phyloP scores from a whole-genome alignment of 202 grass and related monocot genomes.

The Brachypodium distachyon region DNA sequence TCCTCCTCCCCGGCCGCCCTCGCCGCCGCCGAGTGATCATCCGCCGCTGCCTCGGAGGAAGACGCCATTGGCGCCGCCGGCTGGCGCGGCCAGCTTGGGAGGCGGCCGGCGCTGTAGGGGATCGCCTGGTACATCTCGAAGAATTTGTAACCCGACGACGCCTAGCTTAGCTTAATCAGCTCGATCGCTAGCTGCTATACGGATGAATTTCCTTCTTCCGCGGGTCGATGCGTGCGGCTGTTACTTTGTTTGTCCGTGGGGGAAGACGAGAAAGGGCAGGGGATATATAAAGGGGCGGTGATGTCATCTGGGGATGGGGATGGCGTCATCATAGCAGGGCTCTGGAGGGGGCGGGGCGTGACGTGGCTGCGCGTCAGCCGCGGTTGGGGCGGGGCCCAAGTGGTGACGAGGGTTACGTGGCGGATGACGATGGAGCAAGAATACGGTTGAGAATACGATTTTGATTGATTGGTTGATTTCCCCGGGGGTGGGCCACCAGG shows the following conservation, averaged over 20 bases:
- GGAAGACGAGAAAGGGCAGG: too few species aligned
- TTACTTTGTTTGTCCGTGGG: background rate
- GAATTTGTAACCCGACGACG: too few species aligned
- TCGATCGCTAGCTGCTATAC: background rate
- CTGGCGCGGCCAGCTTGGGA: conserved; percentile 23
- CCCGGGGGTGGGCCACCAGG: too few species aligned
- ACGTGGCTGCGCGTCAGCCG: conserved; percentile 38
- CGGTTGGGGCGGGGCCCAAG: conserved; percentile 5
- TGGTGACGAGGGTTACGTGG: conserved; percentile 16
- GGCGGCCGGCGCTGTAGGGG: conserved; percentile 50
- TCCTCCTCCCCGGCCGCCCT: background rate
- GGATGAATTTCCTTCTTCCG: too few species aligned
- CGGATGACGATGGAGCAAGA: background rate
- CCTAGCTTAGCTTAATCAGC: background rate
- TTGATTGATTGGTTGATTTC: too few species aligned
- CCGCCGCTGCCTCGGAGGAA: too few species aligned
- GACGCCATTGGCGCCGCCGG: background rate
- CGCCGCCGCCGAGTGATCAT: background rate
- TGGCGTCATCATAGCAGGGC: conserved; percentile 27
- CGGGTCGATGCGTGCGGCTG: background rate
- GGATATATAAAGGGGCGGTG: conserved; percentile 28
- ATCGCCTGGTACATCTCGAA: conserved; percentile 75
- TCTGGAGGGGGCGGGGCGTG: too few species aligned
- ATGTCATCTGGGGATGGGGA: background rate
- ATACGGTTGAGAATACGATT: too few species aligned